phyloP scores from a whole-genome alignment of 2,329 filamentous ascomycete genomes.

The Colletotrichum lentis region DNA sequence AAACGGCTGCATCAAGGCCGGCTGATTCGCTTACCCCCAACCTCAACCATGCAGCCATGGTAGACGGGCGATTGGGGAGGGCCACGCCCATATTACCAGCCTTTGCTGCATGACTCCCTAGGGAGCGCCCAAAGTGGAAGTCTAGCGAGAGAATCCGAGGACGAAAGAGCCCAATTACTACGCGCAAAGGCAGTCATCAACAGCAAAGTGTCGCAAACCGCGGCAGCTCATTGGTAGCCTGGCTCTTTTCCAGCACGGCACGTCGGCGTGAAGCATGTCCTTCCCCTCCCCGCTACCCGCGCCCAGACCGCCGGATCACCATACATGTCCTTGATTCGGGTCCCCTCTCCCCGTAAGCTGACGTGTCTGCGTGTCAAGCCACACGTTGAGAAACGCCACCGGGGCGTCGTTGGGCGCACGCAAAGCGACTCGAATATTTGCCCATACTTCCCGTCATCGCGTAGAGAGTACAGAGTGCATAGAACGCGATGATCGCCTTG shows the following conservation, averaged over 20 bases:
- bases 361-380: conserved; percentile 21
- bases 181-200: not conserved
- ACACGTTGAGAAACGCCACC: conserved; percentile 13
- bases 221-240: not conserved
- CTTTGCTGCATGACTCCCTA: too few relatives aligned
- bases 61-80: not conserved
- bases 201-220: not conserved
- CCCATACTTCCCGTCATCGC: not conserved
- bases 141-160: too few relatives aligned
- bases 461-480: too few relatives aligned
- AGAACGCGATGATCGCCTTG: conserved; percentile 3
- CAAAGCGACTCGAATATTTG: not conserved
- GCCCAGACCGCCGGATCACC: conserved; percentile 25
- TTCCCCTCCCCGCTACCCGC: not conserved
- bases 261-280: not conserved
- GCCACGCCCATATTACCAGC: too few relatives aligned
- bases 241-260: not conserved
- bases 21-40: not conserved
- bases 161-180: too few relatives aligned
- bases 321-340: conserved; percentile 19
- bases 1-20: not conserved
- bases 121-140: too few relatives aligned
- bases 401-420: not conserved
- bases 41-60: not conserved
- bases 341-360: not conserved